Base-by-base conservation (phyloP, 2,329 filamentous ascomycete species). In the Chlorencoelia australis region DNA sequence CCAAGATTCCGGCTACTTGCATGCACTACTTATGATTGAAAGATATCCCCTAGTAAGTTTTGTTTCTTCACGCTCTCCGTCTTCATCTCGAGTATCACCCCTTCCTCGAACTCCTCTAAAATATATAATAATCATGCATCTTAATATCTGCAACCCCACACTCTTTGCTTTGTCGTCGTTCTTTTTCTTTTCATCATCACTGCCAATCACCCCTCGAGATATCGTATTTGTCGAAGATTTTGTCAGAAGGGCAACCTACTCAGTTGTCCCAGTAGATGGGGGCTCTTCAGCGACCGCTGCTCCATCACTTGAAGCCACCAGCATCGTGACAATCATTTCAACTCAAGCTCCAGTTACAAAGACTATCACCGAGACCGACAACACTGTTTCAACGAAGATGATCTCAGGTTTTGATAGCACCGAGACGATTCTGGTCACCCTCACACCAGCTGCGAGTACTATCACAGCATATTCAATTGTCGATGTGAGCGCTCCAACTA, bases 211-310 rank as follows among this genome's bases (percentile, higher is more conserved):
- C 20, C 46, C 35, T 22, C 31, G 35, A 24, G 42, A 41, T 27
- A 2, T 29, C n/a, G 29, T 37, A 11, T 30, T 30, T 5, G 24
- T 43, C 2, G 39, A 46, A 13, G 30, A 40, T 26, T 24, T 53
- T 11, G 33, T 42, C 24, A 40, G 37, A 33, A 46, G 52, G 31
- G 52, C 51, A 44, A 46, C 46, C 13, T 59, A 59, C 37, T 56
- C 56, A 7, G 54, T 59, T 31, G 54, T 59, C 10, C 38, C 53
- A 22, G 55, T 59, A n/a, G 54, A 58, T 47, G 56, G 56, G 17
- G 53, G 52, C 14, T 37, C 49, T 18, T 36, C 43, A n/a, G 35
- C 42, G 18, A 26, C 42, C 22, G 15, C 32, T 25, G 22, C 31
- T 1, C n/a, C n/a, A n/a, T n/a, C n/a, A n/a, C n/a, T n/a, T n/a